Conservation (phyloP, 2,329 filamentous ascomycete genomes). For the Trichoderma pleuroti region DNA sequence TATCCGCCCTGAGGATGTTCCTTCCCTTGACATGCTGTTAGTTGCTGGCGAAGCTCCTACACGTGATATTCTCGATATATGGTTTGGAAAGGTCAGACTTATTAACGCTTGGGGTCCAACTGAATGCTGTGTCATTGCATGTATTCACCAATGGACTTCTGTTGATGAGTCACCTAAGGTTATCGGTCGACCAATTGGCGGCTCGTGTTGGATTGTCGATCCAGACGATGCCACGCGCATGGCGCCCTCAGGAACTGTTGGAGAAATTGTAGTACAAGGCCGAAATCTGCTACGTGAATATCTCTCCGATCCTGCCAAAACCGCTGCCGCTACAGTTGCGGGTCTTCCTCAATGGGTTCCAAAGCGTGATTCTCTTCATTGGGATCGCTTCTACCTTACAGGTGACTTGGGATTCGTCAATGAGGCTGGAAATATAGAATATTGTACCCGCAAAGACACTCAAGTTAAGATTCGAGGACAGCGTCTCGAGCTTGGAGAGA, state of each 20-base stretch:
- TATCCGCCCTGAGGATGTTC: constrained; percentile 40
- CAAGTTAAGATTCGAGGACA: constrained; percentile 26
- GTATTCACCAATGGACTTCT: not conserved
- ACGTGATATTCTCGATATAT: constrained; percentile 8
- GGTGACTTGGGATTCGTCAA: constrained; percentile 22
- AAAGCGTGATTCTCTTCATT: not conserved
- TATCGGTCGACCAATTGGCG: constrained; percentile 10
- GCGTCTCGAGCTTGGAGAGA: constrained; percentile 23
- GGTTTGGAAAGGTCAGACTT: constrained; percentile 7
- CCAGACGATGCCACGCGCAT: not conserved
- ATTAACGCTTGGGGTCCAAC: constrained; percentile 9
- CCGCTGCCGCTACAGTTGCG: not conserved
- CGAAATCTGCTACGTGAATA: constrained; percentile 9
- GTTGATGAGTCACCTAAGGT: not conserved
- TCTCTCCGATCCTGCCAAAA: constrained; percentile 3
- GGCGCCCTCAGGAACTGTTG: constrained; percentile 11
- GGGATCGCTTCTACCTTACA: constrained; percentile 19
- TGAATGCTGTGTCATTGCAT: constrained; percentile 3
- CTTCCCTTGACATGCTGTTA: constrained; percentile 41
- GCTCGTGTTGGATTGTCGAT: constrained; percentile 7
- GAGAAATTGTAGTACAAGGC: constrained; percentile 13
- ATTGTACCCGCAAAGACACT: constrained; percentile 23
- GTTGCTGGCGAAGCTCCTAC: constrained; percentile 29
- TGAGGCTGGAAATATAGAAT: constrained; percentile 21
- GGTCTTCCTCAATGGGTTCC: constrained; percentile 7